A percentile compares a stretch with the other conserved stretches of the same genome.
Evolutionary conservation across 2,329 filamentous ascomycete species (phyloP).

Genomic region (Didymella pomorum): DNA sequence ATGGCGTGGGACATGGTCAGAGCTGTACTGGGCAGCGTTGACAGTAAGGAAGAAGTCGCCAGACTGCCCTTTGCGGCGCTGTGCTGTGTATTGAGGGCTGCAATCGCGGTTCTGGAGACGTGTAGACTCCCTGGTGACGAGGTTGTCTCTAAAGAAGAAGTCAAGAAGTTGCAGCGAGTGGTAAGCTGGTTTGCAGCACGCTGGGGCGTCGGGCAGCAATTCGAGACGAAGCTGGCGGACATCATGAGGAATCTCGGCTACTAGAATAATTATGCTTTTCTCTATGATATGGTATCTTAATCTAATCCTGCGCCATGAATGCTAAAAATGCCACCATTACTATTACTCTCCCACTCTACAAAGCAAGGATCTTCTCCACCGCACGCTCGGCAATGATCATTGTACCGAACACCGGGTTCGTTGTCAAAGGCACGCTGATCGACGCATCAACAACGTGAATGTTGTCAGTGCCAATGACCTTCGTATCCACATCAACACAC

Average conservation of each 20-base stretch:
- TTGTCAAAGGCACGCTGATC: constrained; percentile 60
- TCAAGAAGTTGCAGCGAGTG: neutral
- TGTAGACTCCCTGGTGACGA: neutral
- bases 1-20: neutral
- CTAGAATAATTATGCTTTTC: neutral
- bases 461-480: constrained; percentile 60
- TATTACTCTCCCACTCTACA: constrained; percentile 13
- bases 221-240: neutral
- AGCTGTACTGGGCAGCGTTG: neutral
- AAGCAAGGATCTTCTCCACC: constrained; percentile 57
- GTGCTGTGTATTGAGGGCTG: neutral
- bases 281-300: constrained; percentile 4
- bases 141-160: neutral
- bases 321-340: neutral
- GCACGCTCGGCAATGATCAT: constrained; percentile 64
- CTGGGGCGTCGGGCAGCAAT: neutral
- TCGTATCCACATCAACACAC: constrained; percentile 59
- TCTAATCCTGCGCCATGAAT: neutral
- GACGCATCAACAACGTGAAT: constrained; percentile 62
- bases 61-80: neutral
- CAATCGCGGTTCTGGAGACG: neutral
- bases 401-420: constrained; percentile 64
- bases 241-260: neutral
- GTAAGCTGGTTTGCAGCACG: neutral
- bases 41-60: neutral